Evolutionary conservation across 352 stramenopile genomes (phyloP).

Genomic region (Poterioochromonas sp.): DNA sequence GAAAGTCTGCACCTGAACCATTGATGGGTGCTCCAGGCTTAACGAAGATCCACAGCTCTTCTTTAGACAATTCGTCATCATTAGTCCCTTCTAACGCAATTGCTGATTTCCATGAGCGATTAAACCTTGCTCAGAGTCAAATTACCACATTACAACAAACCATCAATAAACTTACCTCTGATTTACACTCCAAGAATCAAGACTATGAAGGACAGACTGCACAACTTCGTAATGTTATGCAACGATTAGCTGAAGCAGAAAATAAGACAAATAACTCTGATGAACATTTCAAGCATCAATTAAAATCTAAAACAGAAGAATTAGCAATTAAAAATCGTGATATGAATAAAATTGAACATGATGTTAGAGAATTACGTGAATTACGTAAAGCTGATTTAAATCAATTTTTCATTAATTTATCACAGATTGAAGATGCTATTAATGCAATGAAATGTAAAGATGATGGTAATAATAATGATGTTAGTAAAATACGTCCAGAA

Average conservation of each 20-base stretch:
- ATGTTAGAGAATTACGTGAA: neutral
- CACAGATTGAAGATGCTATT: neutral
- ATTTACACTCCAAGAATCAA: neutral
- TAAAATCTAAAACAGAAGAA: neutral
- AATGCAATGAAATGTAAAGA: neutral
- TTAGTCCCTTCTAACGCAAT: no score
- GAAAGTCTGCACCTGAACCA: no score
- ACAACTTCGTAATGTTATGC: neutral
- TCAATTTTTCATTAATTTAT: neutral
- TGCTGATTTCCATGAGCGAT: no score
- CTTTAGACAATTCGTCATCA: no score
- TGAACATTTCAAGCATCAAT: neutral
- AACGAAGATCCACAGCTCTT: no score
- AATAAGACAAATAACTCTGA: neutral
- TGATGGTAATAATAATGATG: neutral
- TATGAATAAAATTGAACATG: neutral
- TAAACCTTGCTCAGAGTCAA: no score
- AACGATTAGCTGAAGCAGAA: neutral
- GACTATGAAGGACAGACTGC: neutral
- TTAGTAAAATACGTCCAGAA: neutral
- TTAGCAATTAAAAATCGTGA: neutral
- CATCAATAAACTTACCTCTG: no score
- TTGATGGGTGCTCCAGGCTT: no score
- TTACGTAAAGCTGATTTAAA: neutral
- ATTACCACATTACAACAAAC: no score